Conservation (phyloP, 1,284 basidiomycete genomes). For the Meripilus lineatus region DNA sequence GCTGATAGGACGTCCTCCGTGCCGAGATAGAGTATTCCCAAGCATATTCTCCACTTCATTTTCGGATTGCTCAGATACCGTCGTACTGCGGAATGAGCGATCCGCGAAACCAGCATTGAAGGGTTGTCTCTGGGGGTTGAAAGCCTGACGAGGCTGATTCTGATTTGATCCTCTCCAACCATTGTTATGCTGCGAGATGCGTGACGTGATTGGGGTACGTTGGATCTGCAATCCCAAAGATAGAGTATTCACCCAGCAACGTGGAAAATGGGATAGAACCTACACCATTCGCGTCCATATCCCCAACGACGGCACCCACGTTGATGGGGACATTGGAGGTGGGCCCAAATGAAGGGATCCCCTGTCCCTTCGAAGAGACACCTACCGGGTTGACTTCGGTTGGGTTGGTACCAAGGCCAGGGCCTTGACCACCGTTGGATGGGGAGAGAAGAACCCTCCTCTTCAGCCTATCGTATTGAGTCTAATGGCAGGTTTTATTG, state of each 20-base stretch:
- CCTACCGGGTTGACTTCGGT: background rate
- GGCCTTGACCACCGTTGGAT: slow-evolving; percentile 18
- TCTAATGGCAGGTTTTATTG: slow-evolving; percentile 30
- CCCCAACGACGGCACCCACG: slow-evolving; percentile 53
- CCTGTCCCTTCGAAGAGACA: background rate
- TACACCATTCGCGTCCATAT: slow-evolving; percentile 70
- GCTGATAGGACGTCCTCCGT: too few species aligned
- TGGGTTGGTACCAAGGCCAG: background rate
- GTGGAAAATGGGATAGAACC: background rate
- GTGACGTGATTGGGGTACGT: slow-evolving; percentile 62
- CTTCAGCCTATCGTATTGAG: slow-evolving; percentile 71
- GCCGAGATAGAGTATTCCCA: too few species aligned
- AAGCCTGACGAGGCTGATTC: slow-evolving; percentile 4
- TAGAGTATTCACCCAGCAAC: background rate
- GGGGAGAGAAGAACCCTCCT: slow-evolving; percentile 63
- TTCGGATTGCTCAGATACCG: slow-evolving; percentile 53
- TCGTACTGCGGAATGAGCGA: slow-evolving; percentile 40
- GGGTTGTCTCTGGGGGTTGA: slow-evolving; percentile 40
- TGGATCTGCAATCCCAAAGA: slow-evolving; percentile 47
- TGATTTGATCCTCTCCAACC: slow-evolving; percentile 26
- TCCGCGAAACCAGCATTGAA: slow-evolving; percentile 39
- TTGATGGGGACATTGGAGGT: slow-evolving; percentile 26
- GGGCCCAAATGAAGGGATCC: background rate
- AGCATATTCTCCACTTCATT: slow-evolving; percentile 69
- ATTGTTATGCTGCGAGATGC: slow-evolving; percentile 29